These are phyloP conservation scores for Ophiosphaerella korrae DNA, from an alignment of 2,329 filamentous ascomycete species.

Conservation along the genomic window DNA sequence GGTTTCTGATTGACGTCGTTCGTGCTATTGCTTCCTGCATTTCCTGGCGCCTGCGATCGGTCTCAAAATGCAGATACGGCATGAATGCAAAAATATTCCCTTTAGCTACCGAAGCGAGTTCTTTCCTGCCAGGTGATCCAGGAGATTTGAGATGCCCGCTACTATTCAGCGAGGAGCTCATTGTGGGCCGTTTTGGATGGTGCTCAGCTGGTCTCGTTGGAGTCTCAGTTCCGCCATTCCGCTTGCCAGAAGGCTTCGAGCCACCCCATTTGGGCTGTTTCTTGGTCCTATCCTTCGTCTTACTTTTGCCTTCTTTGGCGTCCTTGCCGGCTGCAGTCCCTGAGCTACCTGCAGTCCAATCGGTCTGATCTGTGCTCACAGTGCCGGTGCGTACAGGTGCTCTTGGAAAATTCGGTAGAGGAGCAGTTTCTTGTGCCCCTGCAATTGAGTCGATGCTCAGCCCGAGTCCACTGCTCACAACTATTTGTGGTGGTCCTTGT, in stretches of 20 bases:
- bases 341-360: slow-evolving; percentile 35
- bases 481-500: slow-evolving; percentile 34
- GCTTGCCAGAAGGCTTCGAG: slow-evolving; percentile 27
- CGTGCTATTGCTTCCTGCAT: slow-evolving; percentile 62
- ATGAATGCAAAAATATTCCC: slow-evolving; percentile 58
- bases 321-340: slow-evolving; percentile 28
- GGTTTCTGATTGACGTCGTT: slow-evolving; percentile 34
- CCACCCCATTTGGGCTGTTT: slow-evolving; percentile 39
- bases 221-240: slow-evolving; percentile 35
- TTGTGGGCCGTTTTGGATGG: slow-evolving; percentile 24
- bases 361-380: slow-evolving; percentile 39
- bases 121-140: slow-evolving; percentile 44
- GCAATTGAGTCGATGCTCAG: slow-evolving; percentile 31
- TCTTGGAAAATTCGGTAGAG: slow-evolving; percentile 22
- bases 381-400: slow-evolving; percentile 37
- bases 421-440: slow-evolving; percentile 23
- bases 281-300: slow-evolving; percentile 40
- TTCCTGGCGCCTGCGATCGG: slow-evolving; percentile 57
- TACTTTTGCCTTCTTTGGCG: slow-evolving; percentile 31
- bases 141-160: slow-evolving; percentile 39
- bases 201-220: slow-evolving; percentile 31
- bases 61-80: slow-evolving; percentile 71
- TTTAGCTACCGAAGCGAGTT: slow-evolving; percentile 37
- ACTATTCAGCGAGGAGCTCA: slow-evolving; percentile 28
- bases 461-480: slow-evolving; percentile 30